Conservation (phyloP, 768 basidiomycete species). For the Xerocomus brunneocitrinus region DNA sequence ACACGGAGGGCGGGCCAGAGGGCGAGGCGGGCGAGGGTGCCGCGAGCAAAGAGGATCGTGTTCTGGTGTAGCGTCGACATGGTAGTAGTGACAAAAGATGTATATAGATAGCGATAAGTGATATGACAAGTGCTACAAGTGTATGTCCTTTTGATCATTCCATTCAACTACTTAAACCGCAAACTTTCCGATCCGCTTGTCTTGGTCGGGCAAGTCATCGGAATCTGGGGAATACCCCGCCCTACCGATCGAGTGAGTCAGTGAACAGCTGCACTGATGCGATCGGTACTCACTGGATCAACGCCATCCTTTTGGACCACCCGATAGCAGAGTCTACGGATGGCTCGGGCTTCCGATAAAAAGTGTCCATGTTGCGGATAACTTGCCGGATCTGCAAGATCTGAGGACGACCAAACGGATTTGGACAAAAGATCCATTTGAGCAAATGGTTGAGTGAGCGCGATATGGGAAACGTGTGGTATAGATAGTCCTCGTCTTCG, state of each 20-base stretch:
- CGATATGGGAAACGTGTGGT: slow-evolving; percentile 13
- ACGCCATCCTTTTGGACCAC: not conserved
- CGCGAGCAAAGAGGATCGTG: slow-evolving; percentile 78
- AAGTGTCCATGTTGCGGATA: slow-evolving; percentile 13
- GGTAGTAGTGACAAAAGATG: not conserved
- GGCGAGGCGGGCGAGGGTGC: slow-evolving; percentile 74
- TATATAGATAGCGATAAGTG: not conserved
- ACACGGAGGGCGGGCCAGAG: slow-evolving; percentile 84
- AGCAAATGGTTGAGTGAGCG: slow-evolving; percentile 8
- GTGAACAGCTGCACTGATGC: too few relatives aligned
- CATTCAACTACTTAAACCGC: too few relatives aligned
- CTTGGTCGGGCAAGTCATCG: not conserved
- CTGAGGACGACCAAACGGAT: slow-evolving; percentile 12
- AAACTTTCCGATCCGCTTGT: not conserved
- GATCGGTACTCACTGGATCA: not conserved
- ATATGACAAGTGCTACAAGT: not conserved
- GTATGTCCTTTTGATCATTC: not conserved
- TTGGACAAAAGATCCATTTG: slow-evolving; percentile 15
- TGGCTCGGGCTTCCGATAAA: slow-evolving; percentile 6
- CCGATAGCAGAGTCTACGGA: not conserved
- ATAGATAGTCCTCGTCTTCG: slow-evolving; percentile 15
- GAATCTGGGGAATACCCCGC: not conserved
- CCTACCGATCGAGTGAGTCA: not conserved
- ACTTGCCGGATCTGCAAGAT: slow-evolving; percentile 17
- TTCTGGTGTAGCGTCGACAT: slow-evolving; percentile 35